Evolutionary conservation across 2,329 filamentous ascomycete species (phyloP).

Genomic region (Mycosphaerelloides madeirae): DNA sequence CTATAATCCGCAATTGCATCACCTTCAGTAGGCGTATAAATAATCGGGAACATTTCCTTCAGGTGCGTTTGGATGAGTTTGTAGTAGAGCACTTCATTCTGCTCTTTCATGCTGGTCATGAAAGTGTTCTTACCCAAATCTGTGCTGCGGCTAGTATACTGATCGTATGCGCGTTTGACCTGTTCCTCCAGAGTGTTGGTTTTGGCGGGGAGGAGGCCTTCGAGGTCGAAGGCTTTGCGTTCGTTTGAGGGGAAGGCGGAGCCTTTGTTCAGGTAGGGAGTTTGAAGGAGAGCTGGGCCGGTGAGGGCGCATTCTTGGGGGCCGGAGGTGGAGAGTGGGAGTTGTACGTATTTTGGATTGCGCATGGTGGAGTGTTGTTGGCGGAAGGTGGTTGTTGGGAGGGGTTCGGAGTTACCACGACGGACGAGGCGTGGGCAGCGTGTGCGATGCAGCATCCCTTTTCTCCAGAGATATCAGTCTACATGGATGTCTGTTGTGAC

Average conservation of each 20-base stretch:
- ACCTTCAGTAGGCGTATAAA: constrained; percentile 86
- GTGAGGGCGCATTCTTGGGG: constrained; percentile 8
- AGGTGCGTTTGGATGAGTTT: constrained; percentile 71
- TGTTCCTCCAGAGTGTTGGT: constrained; percentile 75
- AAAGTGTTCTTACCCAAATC: constrained; percentile 82
- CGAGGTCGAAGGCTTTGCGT: constrained; percentile 63
- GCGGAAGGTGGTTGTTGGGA: too few relatives aligned
- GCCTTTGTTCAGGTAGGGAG: constrained; percentile 74
- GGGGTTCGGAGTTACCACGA: too few relatives aligned
- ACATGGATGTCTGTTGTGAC: too few relatives aligned
- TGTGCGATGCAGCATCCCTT: too few relatives aligned
- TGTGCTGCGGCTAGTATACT: constrained; percentile 61
- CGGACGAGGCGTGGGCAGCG: too few relatives aligned
- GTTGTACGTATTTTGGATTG: constrained; percentile 2
- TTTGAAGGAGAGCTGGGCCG: constrained; percentile 52
- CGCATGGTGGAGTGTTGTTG: neutral
- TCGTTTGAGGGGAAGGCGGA: constrained; percentile 70
- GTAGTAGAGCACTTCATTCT: constrained; percentile 80
- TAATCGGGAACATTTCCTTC: constrained; percentile 83
- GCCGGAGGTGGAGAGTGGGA: constrained; percentile 10
- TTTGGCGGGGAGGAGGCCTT: constrained; percentile 66
- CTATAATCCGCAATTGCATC: constrained; percentile 86
- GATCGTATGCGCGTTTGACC: constrained; percentile 70
- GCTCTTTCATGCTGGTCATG: constrained; percentile 76
- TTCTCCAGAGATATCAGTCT: too few relatives aligned